Base-by-base conservation (phyloP, 306 rosid species). In the Pterocarpus macrocarpus region DNA sequence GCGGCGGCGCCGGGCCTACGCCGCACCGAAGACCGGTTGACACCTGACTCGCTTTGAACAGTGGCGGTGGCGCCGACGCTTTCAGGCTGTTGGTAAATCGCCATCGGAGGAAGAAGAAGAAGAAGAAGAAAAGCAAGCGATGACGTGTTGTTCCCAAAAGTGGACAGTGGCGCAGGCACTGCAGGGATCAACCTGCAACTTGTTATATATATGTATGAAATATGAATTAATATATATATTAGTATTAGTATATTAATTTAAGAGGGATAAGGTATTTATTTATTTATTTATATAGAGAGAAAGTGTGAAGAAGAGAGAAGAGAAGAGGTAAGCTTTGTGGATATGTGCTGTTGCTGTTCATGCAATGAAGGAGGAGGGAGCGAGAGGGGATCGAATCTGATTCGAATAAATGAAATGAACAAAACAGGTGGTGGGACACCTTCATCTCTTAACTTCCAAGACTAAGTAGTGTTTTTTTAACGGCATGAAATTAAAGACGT, bases 11-110 rank as follows among this genome's bases (percentile, higher is more conserved):
- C 33, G 36, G 83, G 80, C 52, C 97, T 80, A 67, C 87, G 88
- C 36, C 95, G 93, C 58, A 88, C 22, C 33, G 76, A 52, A 7
- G 88, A 77, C 4, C 77, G 64, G 45, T 53, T 85, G 81, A 72
- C 78, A 86, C 81, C 90, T 12, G 88, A 77, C 36, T 64, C 82
- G 55, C 22, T 30, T 10, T 12, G 76, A 8, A 69, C 38, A 13
- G 68, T 17, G 43, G 49, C 69, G 8, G 80, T 15, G 84, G 78
- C 47, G 67, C 45, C 79, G 15, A 57, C 55, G 41, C 68, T 75
- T 28, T 89, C 86, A 32, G 84, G 59, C 80, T 87, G 49, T 71
- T 86, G 88, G 39, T 91, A 35, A 82, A 80, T 84, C 86, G 88
- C 92, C 99, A 92, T 96, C 9, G 70, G 50, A 72, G 79, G 76